Percentiles rank a stretch among this genome's conserved stretches.
phyloP scores from a whole-genome alignment of 306 rosid species.

The Castanea mollissima region DNA sequence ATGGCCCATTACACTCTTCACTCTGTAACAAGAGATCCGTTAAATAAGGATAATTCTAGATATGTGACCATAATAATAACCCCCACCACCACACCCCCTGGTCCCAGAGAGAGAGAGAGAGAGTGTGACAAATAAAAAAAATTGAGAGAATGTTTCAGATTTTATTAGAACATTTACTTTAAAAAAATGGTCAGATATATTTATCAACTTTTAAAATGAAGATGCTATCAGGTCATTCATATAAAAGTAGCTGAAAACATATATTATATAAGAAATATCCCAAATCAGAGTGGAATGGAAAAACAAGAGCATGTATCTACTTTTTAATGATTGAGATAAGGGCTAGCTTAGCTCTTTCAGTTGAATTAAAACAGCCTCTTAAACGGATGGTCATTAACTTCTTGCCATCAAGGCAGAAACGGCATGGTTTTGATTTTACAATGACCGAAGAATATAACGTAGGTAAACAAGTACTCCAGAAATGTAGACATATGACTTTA shows the following conservation, averaged over 20 bases:
- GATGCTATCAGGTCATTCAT: not conserved
- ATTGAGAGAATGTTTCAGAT: not conserved
- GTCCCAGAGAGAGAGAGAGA: not conserved
- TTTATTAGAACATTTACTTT: not conserved
- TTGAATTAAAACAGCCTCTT: not conserved
- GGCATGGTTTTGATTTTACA: not conserved
- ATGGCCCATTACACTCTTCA: slow-evolving; percentile 80
- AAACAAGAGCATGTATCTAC: not conserved
- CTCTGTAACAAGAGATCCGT: slow-evolving; percentile 44
- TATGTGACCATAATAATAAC: not conserved
- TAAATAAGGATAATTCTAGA: slow-evolving; percentile 16
- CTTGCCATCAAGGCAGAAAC: not conserved
- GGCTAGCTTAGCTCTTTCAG: not conserved
- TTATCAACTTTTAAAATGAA: not conserved
- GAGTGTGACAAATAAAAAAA: not conserved
- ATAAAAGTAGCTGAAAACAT: not conserved
- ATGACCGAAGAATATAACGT: not conserved
- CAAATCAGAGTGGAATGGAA: not conserved
- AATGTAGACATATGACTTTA: not conserved
- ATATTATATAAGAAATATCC: not conserved
- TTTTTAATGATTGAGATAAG: not conserved
- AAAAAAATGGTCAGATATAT: not conserved
- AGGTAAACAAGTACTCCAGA: not conserved
- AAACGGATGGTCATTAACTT: not conserved
- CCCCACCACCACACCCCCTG: not conserved